These are phyloP conservation scores for Onygenales sp. DNA, from an alignment of 2,329 filamentous ascomycete species.

Conservation along the genomic window DNA sequence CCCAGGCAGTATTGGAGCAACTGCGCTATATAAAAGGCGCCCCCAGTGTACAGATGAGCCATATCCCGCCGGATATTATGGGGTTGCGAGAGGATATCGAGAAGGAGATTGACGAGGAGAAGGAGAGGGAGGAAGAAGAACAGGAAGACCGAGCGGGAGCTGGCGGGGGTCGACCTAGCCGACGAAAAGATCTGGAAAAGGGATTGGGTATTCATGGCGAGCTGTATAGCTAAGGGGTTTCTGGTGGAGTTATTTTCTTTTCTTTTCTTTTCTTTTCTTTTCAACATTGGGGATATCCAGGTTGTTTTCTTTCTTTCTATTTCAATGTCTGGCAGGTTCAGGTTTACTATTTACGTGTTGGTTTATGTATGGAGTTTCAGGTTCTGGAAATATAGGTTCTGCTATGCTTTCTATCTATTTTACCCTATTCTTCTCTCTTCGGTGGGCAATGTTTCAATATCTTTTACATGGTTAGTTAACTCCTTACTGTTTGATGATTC, in stretches of 20 bases:
- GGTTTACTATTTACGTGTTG: too few species aligned
- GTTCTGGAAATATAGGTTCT: too few species aligned
- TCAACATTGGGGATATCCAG: background rate
- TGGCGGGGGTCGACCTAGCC: conserved; percentile 9
- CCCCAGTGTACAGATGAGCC: conserved; percentile 76
- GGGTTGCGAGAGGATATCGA: conserved; percentile 42
- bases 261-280: background rate
- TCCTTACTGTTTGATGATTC: too few species aligned
- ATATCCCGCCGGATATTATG: conserved; percentile 67
- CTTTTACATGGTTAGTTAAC: too few species aligned
- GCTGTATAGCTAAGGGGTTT: conserved; percentile 22
- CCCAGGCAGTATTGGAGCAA: conserved; percentile 74
- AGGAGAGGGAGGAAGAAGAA: conserved; percentile 27
- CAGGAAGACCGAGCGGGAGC: conserved; percentile 25
- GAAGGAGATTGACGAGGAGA: conserved; percentile 37
- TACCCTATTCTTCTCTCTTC: too few species aligned
- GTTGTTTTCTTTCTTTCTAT: too few species aligned
- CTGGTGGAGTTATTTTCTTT: background rate
- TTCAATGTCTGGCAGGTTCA: too few species aligned
- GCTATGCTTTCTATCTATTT: too few species aligned
- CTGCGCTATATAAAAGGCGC: conserved; percentile 74
- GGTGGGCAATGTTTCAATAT: too few species aligned
- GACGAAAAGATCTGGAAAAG: conserved; percentile 26
- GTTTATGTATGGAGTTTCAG: too few species aligned
- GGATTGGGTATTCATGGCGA: conserved; percentile 24